Evolutionary conservation across 2,329 filamentous ascomycete genomes (phyloP), one percentile per base, ranked within the genome.

Genomic region (Gliomastix tumulicola): DNA sequence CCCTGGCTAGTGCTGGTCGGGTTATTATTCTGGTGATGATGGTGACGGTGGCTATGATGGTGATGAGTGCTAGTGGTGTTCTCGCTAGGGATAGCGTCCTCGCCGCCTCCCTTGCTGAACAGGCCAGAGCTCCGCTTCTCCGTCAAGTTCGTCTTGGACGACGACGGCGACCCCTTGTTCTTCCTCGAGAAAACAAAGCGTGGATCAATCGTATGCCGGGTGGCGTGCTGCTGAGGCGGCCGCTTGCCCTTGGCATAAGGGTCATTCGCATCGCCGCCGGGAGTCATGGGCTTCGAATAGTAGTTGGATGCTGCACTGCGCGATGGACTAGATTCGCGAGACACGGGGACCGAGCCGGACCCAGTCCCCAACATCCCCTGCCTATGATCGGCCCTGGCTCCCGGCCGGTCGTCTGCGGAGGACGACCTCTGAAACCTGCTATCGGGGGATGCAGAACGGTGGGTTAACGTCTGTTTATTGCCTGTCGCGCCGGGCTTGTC

Each of bases 211-310:
- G 63, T 64, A 19, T 68, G 72, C 21, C 78, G 70, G 32, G 76
- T 74, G 5, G 80, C 63, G 44, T 81, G 78, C 44, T 74, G 77
- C 46, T 83, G 86, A 2, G 83, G 80, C 3, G 79, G 76, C 35
- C 88, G 80, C 49, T 83, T 88, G 48, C 77, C 81, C 43, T 87
- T 84, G n/a, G 87, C 81, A 52, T 94, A 94, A 2, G 88, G 88
- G 49, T 95, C 88, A 53, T 94, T 84, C 35, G 68, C 71, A 41
- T 94, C 88, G 19, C 84, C 87, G 15, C 78, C 73, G 5, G 88
- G 88, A 3, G 86, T 89, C 44, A 86, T 83, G 1, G 87, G 82
- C 41, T 85, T 78, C 19, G 82, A 79, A 47, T 83, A 86, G 45
- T 69, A 76, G 42, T 76, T 68, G 22, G 76, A 74, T 7, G 81